A percentile compares a stretch with the other conserved stretches of the same genome.
Conservation (phyloP, 164 flowering plant genomes). For the Piper betle region DNA sequence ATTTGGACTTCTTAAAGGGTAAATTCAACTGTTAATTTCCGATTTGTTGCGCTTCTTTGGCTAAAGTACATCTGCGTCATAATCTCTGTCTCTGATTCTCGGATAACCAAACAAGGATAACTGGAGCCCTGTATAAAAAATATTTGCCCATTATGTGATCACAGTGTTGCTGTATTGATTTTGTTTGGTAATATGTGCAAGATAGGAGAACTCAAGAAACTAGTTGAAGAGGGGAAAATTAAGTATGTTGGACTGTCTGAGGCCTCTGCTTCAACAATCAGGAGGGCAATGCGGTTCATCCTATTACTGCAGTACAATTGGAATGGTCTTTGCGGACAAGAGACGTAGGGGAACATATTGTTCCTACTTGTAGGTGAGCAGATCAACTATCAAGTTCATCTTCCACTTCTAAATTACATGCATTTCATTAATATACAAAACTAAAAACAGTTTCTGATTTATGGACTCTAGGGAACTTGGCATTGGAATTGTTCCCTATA, state of each 20-base stretch:
- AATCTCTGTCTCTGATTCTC: too few relatives aligned
- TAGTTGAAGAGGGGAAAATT: conserved; percentile 16
- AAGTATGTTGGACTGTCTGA: conserved; percentile 16
- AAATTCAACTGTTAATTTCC: too few relatives aligned
- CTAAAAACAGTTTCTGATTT: conserved; percentile 2
- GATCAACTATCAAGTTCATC: not conserved
- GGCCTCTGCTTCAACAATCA: conserved; percentile 18
- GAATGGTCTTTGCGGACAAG: conserved; percentile 15
- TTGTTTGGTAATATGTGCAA: not conserved
- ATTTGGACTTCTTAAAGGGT: too few relatives aligned
- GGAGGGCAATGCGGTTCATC: conserved; percentile 19
- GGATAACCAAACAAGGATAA: too few relatives aligned
- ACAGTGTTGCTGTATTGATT: too few relatives aligned
- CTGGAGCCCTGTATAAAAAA: too few relatives aligned
- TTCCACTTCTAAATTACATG: not conserved
- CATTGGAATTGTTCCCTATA: conserved; percentile 49
- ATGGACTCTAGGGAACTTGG: conserved; percentile 20
- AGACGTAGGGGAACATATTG: not conserved
- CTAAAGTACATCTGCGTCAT: too few relatives aligned
- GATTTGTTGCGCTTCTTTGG: too few relatives aligned
- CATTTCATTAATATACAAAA: not conserved
- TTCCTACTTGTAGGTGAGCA: not conserved
- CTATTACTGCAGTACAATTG: conserved; percentile 16
- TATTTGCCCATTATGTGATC: too few relatives aligned
- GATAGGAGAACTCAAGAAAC: conserved; percentile 15